These are phyloP conservation scores for Scedosporium apiospermum DNA, from an alignment of 2,329 filamentous ascomycete species.

Conservation along the genomic window DNA sequence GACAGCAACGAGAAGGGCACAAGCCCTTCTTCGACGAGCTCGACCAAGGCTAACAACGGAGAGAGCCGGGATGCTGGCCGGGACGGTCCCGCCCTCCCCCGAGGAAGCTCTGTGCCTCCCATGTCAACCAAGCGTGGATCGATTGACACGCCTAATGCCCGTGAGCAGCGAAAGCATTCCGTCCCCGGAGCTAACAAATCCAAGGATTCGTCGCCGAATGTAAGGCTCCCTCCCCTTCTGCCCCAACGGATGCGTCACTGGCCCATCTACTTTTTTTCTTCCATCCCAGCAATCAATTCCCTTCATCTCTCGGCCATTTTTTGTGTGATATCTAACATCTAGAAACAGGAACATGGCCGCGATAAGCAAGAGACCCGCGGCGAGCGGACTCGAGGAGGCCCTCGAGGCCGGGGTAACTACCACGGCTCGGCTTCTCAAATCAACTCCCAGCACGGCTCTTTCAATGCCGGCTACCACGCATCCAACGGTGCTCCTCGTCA, in stretches of 20 bases:
- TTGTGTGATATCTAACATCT: constrained; percentile 1
- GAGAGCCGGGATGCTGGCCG: constrained; percentile 25
- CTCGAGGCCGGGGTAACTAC: constrained; percentile 35
- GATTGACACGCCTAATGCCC: constrained; percentile 27
- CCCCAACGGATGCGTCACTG: not conserved
- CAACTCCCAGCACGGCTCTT: constrained; percentile 25
- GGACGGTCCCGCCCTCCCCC: constrained; percentile 24
- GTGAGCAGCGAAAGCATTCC: constrained; percentile 37
- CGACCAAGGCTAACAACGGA: constrained; percentile 17
- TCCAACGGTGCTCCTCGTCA: constrained; percentile 18
- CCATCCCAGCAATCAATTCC: not conserved
- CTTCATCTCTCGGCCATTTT: not conserved
- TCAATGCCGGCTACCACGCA: constrained; percentile 22
- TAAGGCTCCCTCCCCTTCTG: constrained; percentile 21
- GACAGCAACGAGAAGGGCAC: constrained; percentile 2
- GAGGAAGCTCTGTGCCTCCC: constrained; percentile 25
- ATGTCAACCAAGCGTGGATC: constrained; percentile 33
- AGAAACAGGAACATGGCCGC: constrained; percentile 12
- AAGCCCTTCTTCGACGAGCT: constrained; percentile 16
- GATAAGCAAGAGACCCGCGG: constrained; percentile 27
- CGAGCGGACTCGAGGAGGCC: constrained; percentile 33
- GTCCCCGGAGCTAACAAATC: constrained; percentile 25
- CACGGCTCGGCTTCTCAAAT: constrained; percentile 20
- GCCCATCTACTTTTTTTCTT: no score
- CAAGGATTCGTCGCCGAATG: constrained; percentile 29